These are phyloP conservation scores for Leccinum broughii DNA, from an alignment of 768 basidiomycete genomes.

Conservation along the genomic window DNA sequence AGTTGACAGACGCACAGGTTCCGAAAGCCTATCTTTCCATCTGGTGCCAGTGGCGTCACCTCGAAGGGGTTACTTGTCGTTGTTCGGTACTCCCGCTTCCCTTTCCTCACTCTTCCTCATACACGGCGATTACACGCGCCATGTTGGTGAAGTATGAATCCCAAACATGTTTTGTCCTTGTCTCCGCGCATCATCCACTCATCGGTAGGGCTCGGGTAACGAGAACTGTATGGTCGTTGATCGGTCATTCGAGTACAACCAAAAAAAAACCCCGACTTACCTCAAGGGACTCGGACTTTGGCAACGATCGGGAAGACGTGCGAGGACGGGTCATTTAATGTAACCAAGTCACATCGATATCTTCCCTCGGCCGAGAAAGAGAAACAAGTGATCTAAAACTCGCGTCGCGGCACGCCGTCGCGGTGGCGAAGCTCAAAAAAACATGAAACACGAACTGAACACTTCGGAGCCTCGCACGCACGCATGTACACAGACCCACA, in stretches of 20 bases:
- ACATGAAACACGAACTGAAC: constrained; percentile 2
- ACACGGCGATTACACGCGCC: background rate
- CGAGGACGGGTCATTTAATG: background rate
- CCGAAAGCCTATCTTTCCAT: background rate
- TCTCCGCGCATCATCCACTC: background rate
- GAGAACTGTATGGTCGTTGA: background rate
- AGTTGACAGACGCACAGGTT: background rate
- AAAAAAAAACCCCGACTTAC: no score
- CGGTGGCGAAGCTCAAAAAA: background rate
- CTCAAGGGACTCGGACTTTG: background rate
- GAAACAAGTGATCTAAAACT: background rate
- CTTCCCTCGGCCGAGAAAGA: background rate
- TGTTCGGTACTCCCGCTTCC: background rate
- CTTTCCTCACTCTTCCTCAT: background rate
- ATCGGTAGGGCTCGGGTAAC: background rate
- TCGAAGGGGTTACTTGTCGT: background rate
- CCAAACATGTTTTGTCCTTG: background rate
- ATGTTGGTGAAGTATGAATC: background rate
- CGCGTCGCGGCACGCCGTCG: background rate
- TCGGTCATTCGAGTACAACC: background rate
- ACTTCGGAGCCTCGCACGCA: background rate
- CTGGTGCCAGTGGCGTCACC: background rate
- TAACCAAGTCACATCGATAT: background rate
- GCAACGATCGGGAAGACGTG: background rate
- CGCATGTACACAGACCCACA: background rate